Percentiles rank a stretch among this genome's conserved stretches.
Conservation (phyloP, 352 stramenopile genomes). For the Elongisporangium undulatum region DNA sequence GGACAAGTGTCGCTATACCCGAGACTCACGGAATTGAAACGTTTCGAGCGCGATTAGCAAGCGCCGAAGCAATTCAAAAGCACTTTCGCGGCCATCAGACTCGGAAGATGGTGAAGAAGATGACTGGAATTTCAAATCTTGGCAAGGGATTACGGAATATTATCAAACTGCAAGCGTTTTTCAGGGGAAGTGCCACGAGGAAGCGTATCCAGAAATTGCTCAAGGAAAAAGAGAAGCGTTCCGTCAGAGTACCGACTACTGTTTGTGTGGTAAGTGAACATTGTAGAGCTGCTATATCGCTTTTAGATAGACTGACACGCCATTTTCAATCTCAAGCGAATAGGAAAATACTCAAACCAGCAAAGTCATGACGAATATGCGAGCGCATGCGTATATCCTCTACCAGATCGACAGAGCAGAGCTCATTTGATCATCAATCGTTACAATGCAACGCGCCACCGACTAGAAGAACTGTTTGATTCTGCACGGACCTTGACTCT, state of each 20-base stretch:
- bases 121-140: conserved; percentile 11
- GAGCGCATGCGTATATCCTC: conserved; percentile 18
- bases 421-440: conserved; percentile 6
- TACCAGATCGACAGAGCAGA: conserved; percentile 17
- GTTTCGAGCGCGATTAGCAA: conserved; percentile 12
- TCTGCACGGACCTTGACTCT: too few relatives aligned
- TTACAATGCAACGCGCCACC: not conserved
- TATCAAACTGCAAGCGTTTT: conserved; percentile 49
- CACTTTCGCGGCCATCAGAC: conserved; percentile 28
- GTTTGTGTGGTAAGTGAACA: conserved; percentile 22
- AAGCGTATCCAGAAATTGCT: conserved; percentile 24
- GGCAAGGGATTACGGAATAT: conserved; percentile 24
- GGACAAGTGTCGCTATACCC: too few relatives aligned
- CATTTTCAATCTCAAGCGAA: too few relatives aligned
- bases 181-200: conserved; percentile 30
- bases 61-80: conserved; percentile 34
- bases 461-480: conserved; percentile 10
- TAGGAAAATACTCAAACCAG: not conserved
- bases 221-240: conserved; percentile 9
- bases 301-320: too few relatives aligned
- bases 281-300: too few relatives aligned
- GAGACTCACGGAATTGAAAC: not conserved
- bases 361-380: not conserved
- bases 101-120: conserved; percentile 13
- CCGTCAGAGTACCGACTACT: conserved; percentile 8